A percentile compares a stretch with the other conserved stretches of the same genome.
phyloP scores from a whole-genome alignment of 169 alveolate species.

The Eimeria falciformis region DNA sequence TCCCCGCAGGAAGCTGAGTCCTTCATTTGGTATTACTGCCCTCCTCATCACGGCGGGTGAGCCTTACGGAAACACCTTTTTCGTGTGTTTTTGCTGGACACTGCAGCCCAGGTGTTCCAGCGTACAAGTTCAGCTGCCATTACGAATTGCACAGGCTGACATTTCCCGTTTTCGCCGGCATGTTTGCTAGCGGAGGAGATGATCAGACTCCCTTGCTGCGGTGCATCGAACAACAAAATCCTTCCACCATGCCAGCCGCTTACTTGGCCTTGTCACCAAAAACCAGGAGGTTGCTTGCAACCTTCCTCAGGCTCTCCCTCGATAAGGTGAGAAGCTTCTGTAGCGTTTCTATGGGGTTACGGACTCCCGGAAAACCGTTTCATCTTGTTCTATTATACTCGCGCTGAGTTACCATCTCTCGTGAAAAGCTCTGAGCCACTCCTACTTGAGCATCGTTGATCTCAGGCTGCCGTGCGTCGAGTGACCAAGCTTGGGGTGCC shows the following conservation, averaged over 20 bases:
- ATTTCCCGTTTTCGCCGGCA: slow-evolving; percentile 57
- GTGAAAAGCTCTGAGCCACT: too few species aligned
- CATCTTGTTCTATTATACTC: too few species aligned
- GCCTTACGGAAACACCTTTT: not conserved
- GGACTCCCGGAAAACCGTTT: too few species aligned
- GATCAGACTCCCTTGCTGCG: slow-evolving; percentile 58
- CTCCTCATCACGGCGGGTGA: slow-evolving; percentile 54
- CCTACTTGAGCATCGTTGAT: too few species aligned
- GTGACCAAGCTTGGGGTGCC: too few species aligned
- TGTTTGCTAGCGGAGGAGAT: slow-evolving; percentile 67
- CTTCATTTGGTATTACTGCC: slow-evolving; percentile 67
- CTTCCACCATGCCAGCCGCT: slow-evolving; percentile 65
- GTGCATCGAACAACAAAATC: slow-evolving; percentile 67
- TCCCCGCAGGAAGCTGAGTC: slow-evolving; percentile 61
- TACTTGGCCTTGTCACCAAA: slow-evolving; percentile 63
- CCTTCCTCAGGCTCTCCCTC: slow-evolving; percentile 58
- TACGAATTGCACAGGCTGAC: slow-evolving; percentile 29
- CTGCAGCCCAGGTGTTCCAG: not conserved
- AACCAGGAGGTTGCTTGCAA: slow-evolving; percentile 55
- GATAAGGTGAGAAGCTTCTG: slow-evolving; percentile 24
- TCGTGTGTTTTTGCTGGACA: not conserved
- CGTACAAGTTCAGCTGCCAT: not conserved
- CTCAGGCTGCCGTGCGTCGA: too few species aligned
- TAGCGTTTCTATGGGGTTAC: too few species aligned
- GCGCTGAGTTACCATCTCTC: too few species aligned